Evolutionary conservation across 305 asterid species (phyloP).

Genomic region (Euphrasia arctica): DNA sequence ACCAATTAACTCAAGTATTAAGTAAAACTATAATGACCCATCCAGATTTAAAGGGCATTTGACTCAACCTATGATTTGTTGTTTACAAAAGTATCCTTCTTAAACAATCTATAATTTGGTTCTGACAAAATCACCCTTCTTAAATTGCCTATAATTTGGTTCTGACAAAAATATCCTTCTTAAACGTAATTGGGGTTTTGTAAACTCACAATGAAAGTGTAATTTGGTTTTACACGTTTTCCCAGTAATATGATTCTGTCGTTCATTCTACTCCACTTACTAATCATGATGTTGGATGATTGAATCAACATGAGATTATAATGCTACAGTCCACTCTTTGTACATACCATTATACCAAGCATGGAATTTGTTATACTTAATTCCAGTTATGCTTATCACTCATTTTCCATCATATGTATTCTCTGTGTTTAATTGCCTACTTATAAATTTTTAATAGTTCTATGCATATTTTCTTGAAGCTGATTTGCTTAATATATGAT

Average conservation of each 20-base stretch:
- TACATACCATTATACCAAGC: neutral
- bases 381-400: neutral
- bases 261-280: neutral
- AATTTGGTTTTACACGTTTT: neutral
- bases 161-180: no score
- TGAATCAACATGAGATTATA: neutral
- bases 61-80: no score
- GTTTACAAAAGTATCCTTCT: no score
- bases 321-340: neutral
- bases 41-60: no score
- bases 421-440: conserved; percentile 12
- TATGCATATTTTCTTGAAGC: conserved; percentile 8
- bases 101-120: no score
- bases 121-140: no score
- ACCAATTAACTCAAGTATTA: no score
- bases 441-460: conserved; percentile 1
- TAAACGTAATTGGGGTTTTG: neutral
- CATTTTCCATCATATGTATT: neutral
- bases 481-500: conserved; percentile 9
- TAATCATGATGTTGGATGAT: neutral
- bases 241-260: neutral
- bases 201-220: neutral
- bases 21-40: no score
- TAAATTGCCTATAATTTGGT: no score
- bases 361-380: neutral